Evolutionary conservation across 495 filamentous ascomycete genomes (phyloP).

Genomic region (Penicillium canescens): DNA sequence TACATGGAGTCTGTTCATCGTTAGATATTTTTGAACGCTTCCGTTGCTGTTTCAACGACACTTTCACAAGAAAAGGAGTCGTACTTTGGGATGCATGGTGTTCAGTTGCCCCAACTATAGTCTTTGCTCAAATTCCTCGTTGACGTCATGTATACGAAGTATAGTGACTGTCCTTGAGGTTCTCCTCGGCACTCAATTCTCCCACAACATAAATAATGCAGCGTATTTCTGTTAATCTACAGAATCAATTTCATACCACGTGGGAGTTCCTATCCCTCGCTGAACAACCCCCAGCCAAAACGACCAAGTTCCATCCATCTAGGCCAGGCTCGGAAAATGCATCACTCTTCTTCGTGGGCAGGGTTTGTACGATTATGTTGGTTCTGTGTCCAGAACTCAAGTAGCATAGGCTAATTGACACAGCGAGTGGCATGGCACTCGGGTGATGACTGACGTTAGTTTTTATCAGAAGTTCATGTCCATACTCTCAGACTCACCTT

Average conservation of each 20-base stretch:
- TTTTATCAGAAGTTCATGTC: background rate
- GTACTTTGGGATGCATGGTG: too few relatives aligned
- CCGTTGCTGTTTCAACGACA: too few relatives aligned
- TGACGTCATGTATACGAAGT: constrained; percentile 7
- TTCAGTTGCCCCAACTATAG: too few relatives aligned
- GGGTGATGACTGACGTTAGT: constrained; percentile 61
- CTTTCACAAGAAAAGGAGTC: too few relatives aligned
- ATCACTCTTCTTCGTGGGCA: constrained; percentile 61
- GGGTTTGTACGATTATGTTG: constrained; percentile 63
- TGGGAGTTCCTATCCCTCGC: constrained; percentile 18
- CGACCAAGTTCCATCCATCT: constrained; percentile 43
- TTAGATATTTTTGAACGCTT: too few relatives aligned
- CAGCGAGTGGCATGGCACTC: constrained; percentile 60
- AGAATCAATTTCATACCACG: constrained; percentile 14
- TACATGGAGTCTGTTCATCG: too few relatives aligned
- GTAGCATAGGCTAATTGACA: background rate
- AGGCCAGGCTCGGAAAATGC: constrained; percentile 42
- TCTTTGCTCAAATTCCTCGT: background rate
- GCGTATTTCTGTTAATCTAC: constrained; percentile 5
- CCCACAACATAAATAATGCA: background rate
- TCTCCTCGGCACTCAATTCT: background rate
- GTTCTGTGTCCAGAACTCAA: background rate
- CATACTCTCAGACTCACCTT: background rate
- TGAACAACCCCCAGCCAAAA: constrained; percentile 37
- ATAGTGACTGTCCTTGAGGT: background rate